Conservation (phyloP, 192 early-diverging fungal genomes). For the Piromyces sp. region DNA sequence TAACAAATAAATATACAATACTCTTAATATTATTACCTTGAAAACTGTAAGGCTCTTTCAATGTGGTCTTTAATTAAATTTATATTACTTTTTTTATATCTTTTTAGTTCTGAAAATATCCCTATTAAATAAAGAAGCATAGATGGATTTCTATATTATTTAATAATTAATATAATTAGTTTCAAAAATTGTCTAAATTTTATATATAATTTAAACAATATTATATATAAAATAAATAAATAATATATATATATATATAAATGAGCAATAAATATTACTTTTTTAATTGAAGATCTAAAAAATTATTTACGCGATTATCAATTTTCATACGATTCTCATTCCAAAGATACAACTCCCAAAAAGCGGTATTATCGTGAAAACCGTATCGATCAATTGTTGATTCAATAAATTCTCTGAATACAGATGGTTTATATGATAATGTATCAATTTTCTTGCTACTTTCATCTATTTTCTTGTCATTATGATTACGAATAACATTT, state of each 20-base stretch:
- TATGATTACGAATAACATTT: background rate
- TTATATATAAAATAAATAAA: too few relatives aligned
- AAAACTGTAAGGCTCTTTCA: background rate
- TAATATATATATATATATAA: too few relatives aligned
- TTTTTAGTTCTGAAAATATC: background rate
- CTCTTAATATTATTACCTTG: background rate
- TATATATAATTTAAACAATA: too few relatives aligned
- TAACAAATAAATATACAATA: too few relatives aligned
- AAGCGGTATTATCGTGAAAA: background rate
- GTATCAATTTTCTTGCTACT: background rate
- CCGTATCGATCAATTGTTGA: background rate
- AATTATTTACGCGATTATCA: background rate
- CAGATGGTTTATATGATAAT: background rate
- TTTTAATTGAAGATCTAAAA: background rate
- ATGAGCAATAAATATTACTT: background rate
- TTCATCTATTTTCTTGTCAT: background rate
- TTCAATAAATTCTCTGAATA: background rate
- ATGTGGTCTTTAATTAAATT: background rate
- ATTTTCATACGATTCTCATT: background rate
- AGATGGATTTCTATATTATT: background rate
- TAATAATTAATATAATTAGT: too few relatives aligned
- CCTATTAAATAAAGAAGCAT: background rate
- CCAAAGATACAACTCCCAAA: background rate
- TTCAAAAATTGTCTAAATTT: too few relatives aligned
- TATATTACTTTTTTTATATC: background rate